These are phyloP conservation scores for Xanthoparmelia taractica DNA, from an alignment of 495 filamentous ascomycete species.

Conservation along the genomic window DNA sequence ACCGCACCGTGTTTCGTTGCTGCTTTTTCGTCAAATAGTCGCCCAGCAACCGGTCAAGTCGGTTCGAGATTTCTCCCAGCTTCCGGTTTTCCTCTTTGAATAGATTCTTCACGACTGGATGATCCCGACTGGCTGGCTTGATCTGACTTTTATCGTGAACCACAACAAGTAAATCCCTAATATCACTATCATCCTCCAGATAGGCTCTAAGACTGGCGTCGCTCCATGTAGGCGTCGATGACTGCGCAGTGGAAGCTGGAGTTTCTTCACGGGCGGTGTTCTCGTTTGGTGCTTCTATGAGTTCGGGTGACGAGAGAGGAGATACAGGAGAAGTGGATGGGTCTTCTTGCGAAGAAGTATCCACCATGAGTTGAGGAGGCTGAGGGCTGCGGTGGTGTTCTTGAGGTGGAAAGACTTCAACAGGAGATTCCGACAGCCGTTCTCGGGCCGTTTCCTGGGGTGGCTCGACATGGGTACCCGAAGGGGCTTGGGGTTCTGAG, in stretches of 20 bases:
- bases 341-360: conserved; percentile 58
- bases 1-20: neutral
- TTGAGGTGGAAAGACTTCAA: conserved; percentile 54
- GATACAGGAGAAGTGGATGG: conserved; percentile 52
- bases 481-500: conserved; percentile 12
- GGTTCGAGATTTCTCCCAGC: conserved; percentile 72
- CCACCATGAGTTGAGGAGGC: conserved; percentile 51
- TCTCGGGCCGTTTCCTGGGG: conserved; percentile 30
- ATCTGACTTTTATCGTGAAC: conserved; percentile 85
- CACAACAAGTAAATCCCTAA: conserved; percentile 81
- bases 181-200: conserved; percentile 85
- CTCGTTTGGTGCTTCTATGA: conserved; percentile 41
- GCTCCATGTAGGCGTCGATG: conserved; percentile 56
- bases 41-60: conserved; percentile 78
- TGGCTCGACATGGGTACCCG: conserved; percentile 18
- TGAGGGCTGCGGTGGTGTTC: conserved; percentile 14
- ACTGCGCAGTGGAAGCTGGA: conserved; percentile 38
- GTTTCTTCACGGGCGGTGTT: conserved; percentile 30
- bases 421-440: conserved; percentile 67
- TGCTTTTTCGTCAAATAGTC: conserved; percentile 65
- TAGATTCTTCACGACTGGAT: conserved; percentile 71
- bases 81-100: conserved; percentile 79
- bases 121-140: conserved; percentile 64
- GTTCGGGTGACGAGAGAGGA: conserved; percentile 58
- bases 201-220: conserved; percentile 78